Evolutionary conservation across 352 stramenopile species (phyloP), one percentile per base, ranked within the genome.

Genomic region (Globisporangium camurandrum): DNA sequence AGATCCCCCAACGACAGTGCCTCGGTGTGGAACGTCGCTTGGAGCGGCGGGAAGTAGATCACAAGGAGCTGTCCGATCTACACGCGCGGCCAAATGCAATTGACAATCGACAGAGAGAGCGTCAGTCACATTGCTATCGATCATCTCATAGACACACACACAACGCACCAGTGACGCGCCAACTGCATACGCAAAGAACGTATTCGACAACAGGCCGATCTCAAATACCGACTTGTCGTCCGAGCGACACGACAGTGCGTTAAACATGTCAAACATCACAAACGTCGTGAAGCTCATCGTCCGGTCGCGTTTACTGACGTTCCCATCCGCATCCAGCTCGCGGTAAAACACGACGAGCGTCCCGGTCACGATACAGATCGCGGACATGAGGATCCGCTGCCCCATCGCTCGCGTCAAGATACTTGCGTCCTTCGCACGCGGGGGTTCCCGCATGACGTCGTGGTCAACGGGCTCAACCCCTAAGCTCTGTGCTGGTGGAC

Each of bases 211-310:
- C 11, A 96, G 63, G 19, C 75, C 84, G 24, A 98, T 88, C 60
- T 97, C 71, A 28, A 97, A 96, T 39, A 98, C 83, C 30, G 86
- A 95, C 62, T 95, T 93, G 66, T 97, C 88, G 11, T 96, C 86
- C 31, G 90, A 97, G 51, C 96, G 89, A 66, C 96, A 99, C 30
- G 86, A 95, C 39, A 98, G 91, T 10, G 96, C 95, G 67, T 98
- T 99, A 66, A 98, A 97, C 67, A 99, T 96, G 75, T 99, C 96
- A 37, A 97, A 98, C 71, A 98, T 96, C 24, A 98, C 94, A 65
- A 99, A 99, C 12, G 92, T 98, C 57, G 97, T 99, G 73, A 98
- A 98, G 49, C 94, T 98, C 94, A 99, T 97, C 16, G 96, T 99
- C 28, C 92, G 96, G 57, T 98, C 96, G 34, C 95, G 84, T 39